These are phyloP conservation scores for Nicotiana tomentosiformis DNA, from an alignment of 257 asterid genomes.

Conservation along the genomic window DNA sequence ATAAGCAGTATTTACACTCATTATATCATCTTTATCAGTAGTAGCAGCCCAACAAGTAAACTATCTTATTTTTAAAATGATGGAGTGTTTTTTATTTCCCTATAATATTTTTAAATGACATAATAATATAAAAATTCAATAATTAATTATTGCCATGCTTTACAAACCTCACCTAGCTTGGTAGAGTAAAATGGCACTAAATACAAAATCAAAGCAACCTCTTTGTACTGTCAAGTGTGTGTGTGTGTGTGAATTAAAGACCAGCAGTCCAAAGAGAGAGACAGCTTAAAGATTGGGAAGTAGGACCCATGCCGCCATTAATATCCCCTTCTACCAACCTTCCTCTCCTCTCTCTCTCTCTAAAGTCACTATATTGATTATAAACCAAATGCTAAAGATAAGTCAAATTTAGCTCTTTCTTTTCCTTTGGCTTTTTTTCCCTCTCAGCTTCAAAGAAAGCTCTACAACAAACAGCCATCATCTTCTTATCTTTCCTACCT, in stretches of 20 bases:
- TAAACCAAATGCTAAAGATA: not conserved
- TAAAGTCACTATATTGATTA: not conserved
- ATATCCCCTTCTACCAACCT: slow-evolving; percentile 13
- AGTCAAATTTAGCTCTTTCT: slow-evolving; percentile 6
- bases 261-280: slow-evolving; percentile 8
- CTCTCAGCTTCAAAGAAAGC: not conserved
- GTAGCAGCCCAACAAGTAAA: too few species aligned
- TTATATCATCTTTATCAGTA: too few species aligned
- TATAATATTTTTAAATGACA: too few species aligned
- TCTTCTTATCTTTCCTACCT: not conserved
- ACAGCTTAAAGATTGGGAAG: not conserved
- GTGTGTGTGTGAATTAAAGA: slow-evolving; percentile 6
- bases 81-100: too few species aligned
- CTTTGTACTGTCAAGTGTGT: not conserved
- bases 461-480: not conserved
- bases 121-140: too few species aligned
- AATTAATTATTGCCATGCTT: too few species aligned
- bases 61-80: too few species aligned
- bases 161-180: not conserved
- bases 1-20: too few species aligned
- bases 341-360: slow-evolving; percentile 4
- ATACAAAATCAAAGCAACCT: not conserved
- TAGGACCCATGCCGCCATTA: slow-evolving; percentile 23
- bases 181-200: not conserved
- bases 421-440: not conserved